Evolutionary conservation across 2,329 filamentous ascomycete species (phyloP).

Genomic region (Penicillium rolfsii): DNA sequence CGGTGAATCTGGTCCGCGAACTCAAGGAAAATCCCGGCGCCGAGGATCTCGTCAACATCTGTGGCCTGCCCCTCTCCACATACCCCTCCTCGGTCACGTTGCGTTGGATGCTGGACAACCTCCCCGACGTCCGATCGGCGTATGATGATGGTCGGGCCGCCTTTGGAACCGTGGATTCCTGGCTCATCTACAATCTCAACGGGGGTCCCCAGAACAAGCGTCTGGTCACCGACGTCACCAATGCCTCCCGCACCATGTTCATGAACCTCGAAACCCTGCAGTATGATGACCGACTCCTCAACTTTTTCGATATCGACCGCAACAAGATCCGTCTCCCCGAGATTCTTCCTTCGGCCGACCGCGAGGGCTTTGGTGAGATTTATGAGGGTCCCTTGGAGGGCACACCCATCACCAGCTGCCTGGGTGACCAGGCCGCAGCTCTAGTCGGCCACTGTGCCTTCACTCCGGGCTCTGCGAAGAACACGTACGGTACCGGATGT

Average conservation of each 20-base stretch:
- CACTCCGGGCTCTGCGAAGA: conserved; percentile 79
- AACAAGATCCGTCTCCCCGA: conserved; percentile 75
- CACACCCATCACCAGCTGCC: conserved; percentile 75
- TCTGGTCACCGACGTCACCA: conserved; percentile 83
- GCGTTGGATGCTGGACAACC: conserved; percentile 77
- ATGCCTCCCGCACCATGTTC: conserved; percentile 91
- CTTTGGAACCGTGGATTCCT: conserved; percentile 87
- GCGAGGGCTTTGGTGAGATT: conserved; percentile 71
- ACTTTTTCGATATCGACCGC: conserved; percentile 77
- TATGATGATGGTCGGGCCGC: conserved; percentile 76
- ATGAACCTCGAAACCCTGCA: conserved; percentile 81
- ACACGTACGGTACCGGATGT: conserved; percentile 88
- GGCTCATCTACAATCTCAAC: conserved; percentile 82
- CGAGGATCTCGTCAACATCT: conserved; percentile 69
- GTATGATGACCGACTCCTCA: conserved; percentile 76
- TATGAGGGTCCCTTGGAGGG: conserved; percentile 68
- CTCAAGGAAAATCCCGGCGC: conserved; percentile 70
- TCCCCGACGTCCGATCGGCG: conserved; percentile 68
- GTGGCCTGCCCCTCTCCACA: conserved; percentile 82
- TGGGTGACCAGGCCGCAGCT: conserved; percentile 85
- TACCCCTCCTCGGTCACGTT: conserved; percentile 88
- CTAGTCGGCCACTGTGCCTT: conserved; percentile 86
- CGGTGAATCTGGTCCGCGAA: conserved; percentile 73
- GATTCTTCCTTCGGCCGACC: conserved; percentile 79
- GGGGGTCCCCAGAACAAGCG: conserved; percentile 68